Conservation (phyloP, 805 yeast genomes). For the Tetrapisispora nanseiensis region DNA sequence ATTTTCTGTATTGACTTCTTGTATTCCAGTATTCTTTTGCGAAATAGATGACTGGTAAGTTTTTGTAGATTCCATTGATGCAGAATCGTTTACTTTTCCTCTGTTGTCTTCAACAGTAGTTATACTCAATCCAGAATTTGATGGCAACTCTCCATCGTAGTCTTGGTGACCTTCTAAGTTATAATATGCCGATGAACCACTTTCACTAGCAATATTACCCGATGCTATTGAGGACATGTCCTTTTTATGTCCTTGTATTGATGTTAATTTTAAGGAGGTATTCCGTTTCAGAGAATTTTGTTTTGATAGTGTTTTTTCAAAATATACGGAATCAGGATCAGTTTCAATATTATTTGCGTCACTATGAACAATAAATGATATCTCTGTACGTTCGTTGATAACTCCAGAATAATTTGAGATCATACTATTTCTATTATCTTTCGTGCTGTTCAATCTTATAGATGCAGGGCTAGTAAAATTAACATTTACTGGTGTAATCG, state of each 20-base stretch:
- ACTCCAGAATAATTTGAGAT: constrained; percentile 26
- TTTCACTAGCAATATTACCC: constrained; percentile 17
- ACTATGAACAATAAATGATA: constrained; percentile 20
- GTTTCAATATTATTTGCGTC: constrained; percentile 6
- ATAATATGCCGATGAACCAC: constrained; percentile 6
- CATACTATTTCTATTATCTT: constrained; percentile 12
- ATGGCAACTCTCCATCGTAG: neutral
- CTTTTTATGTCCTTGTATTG: constrained; percentile 8
- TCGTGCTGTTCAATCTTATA: neutral
- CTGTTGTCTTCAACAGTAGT: too few species aligned
- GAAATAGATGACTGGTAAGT: too few species aligned
- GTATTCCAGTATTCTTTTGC: neutral
- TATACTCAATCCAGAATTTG: too few species aligned
- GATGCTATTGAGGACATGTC: constrained; percentile 14
- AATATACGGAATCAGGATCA: neutral
- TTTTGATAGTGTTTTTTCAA: neutral
- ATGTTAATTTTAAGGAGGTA: constrained; percentile 11
- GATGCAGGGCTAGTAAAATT: neutral
- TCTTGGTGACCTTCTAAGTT: neutral
- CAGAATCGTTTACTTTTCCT: too few species aligned
- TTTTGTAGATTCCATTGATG: too few species aligned
- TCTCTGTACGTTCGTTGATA: constrained; percentile 25
- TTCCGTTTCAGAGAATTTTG: neutral
- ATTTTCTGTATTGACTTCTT: neutral
- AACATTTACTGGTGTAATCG: neutral